Evolutionary conservation across 2,329 filamentous ascomycete genomes (phyloP).

Genomic region (Beauveria bassiana): DNA sequence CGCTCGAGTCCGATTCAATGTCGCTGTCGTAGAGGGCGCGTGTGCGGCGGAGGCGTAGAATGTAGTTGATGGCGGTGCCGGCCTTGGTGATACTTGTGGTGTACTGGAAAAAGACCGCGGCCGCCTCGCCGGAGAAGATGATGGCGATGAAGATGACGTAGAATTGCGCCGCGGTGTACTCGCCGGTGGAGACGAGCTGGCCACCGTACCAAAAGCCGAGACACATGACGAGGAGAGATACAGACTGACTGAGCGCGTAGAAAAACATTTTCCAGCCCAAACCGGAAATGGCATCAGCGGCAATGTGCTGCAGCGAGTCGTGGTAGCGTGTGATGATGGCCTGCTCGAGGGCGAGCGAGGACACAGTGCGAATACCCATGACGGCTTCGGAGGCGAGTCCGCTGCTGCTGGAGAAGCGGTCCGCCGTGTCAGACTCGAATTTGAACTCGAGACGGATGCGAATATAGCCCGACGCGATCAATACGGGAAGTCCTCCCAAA

Average conservation of each 20-base stretch:
- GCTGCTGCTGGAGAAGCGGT: slow-evolving; percentile 38
- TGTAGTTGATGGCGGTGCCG: slow-evolving; percentile 39
- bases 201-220: slow-evolving; percentile 34
- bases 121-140: slow-evolving; percentile 37
- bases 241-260: slow-evolving; percentile 33
- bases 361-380: slow-evolving; percentile 32
- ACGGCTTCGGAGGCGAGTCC: slow-evolving; percentile 41
- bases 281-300: slow-evolving; percentile 21
- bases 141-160: slow-evolving; percentile 44
- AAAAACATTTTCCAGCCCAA: slow-evolving; percentile 33
- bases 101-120: slow-evolving; percentile 36
- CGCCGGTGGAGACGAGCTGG: slow-evolving; percentile 32
- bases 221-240: slow-evolving; percentile 31
- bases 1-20: slow-evolving; percentile 12
- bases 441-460: slow-evolving; percentile 41
- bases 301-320: slow-evolving; percentile 23
- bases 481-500: slow-evolving; percentile 36
- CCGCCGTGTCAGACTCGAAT: slow-evolving; percentile 36
- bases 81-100: slow-evolving; percentile 46
- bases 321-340: slow-evolving; percentile 31
- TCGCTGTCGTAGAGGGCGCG: slow-evolving; percentile 24
- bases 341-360: slow-evolving; percentile 38
- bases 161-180: slow-evolving; percentile 39
- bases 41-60: slow-evolving; percentile 32
- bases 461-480: slow-evolving; percentile 37